Evolutionary conservation across 805 yeast species (phyloP).

Genomic region (Barnettozyma pratensis): DNA sequence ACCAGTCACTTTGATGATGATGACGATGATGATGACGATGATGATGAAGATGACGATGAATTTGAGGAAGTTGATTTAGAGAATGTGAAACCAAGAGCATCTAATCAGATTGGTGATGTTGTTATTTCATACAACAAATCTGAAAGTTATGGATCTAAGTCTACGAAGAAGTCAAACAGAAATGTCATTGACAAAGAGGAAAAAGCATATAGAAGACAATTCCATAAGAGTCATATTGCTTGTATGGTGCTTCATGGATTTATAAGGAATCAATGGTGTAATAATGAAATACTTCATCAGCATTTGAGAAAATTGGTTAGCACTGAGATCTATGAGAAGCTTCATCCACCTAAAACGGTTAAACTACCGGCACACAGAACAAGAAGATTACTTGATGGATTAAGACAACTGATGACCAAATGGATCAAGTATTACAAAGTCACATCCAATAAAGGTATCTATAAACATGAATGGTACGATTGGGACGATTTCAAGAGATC

Average conservation of each 20-base stretch:
- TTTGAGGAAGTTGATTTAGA: constrained; percentile 25
- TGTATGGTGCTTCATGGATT: constrained; percentile 63
- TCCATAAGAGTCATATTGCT: constrained; percentile 57
- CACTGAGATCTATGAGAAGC: constrained; percentile 36
- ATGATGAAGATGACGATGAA: constrained; percentile 19
- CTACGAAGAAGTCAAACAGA: constrained; percentile 19
- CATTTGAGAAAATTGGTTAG: constrained; percentile 46
- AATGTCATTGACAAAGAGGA: constrained; percentile 49
- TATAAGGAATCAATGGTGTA: constrained; percentile 71
- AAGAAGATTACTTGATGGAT: constrained; percentile 67
- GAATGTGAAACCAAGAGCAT: constrained; percentile 17
- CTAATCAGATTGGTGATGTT: constrained; percentile 14
- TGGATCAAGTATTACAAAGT: constrained; percentile 58
- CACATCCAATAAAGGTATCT: constrained; percentile 31
- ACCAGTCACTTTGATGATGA: constrained; percentile 15
- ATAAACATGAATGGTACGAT: constrained; percentile 42
- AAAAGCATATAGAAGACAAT: constrained; percentile 40
- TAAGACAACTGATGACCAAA: constrained; percentile 57
- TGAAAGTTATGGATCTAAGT: constrained; percentile 17
- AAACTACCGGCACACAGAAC: constrained; percentile 40
- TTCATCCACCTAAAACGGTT: constrained; percentile 41
- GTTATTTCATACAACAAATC: constrained; percentile 13
- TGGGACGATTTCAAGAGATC: constrained; percentile 17
- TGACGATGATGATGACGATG: constrained; percentile 30
- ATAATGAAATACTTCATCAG: constrained; percentile 37